Evolutionary conservation across 768 basidiomycete genomes (phyloP), one percentile per base, ranked within the genome.

Genomic region (Pholiota microspora): DNA sequence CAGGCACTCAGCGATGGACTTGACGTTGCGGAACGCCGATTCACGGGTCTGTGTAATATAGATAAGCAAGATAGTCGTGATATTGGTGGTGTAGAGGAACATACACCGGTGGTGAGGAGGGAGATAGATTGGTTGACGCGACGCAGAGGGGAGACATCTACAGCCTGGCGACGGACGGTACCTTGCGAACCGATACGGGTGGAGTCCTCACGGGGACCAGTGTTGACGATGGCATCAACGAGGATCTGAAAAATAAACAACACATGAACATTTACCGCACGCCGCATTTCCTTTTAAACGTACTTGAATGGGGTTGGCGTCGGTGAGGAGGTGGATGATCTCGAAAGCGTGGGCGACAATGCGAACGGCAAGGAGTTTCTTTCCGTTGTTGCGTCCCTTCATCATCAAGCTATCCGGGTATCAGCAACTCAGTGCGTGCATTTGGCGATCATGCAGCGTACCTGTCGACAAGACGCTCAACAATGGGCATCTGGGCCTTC

Each of bases 331-430:
- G 82, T 98, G 91, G 78, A 98, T 95, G 73, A 99, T 95, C 79
- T 99, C 97, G 73, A 99, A 99, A 31, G 97, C 92, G 75, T 99
- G 97, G 56, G 94, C 92, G 68, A 99, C 97, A 68, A 99, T 99
- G 76, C 97, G 94, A 74, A 99, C 92, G 67, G 97, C 89, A 74
- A 99, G 77, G 72, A 98, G 87, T 79, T 98, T 98, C 83, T 98
- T 98, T 71, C 97, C 97, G 78, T 95, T 98, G 88, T 98, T 99
- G 76, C 97, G 94, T 58, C 97, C 97, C 80, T 98, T 97, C 97
- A 99, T 99, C 97, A 99, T 99, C 72, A 99, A 77, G 74, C 94
- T 96, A 63, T 9, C 46, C 28, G 44, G 29, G 24, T n/a, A 40
- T 51, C 27, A 54, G 42, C 27, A 45, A 40, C 42, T 16, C n/a